Percentiles rank a stretch among this genome's conserved stretches.
Evolutionary conservation across 495 filamentous ascomycete genomes (phyloP).

Genomic region (Thermothielavioides terrestris): DNA sequence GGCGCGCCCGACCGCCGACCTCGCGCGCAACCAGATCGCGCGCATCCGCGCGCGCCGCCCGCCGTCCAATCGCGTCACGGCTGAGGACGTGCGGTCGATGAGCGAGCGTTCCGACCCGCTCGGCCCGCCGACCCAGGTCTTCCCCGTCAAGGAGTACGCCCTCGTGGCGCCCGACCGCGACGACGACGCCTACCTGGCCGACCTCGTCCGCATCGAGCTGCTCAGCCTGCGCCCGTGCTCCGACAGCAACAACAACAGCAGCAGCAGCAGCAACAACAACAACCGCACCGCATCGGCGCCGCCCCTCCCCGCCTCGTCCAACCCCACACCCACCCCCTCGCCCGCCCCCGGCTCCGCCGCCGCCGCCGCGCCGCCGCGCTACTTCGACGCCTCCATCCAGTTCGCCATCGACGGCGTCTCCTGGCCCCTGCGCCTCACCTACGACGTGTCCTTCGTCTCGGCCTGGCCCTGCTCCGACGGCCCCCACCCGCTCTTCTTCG

Average conservation of each 20-base stretch:
- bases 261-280: background rate
- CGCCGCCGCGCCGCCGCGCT: conserved; percentile 25
- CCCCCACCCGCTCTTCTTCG: conserved; percentile 60
- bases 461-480: conserved; percentile 61
- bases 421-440: conserved; percentile 53
- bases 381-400: conserved; percentile 54
- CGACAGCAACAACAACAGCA: conserved; percentile 15
- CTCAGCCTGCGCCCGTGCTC: conserved; percentile 40
- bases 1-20: conserved; percentile 51
- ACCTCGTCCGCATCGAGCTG: conserved; percentile 57
- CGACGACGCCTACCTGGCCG: conserved; percentile 32
- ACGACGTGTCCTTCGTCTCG: conserved; percentile 56
- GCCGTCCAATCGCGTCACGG: conserved; percentile 30
- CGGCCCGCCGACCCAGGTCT: conserved; percentile 47
- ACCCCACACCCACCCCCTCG: background rate
- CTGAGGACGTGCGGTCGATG: conserved; percentile 51
- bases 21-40: conserved; percentile 54
- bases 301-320: background rate
- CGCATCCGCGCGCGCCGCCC: conserved; percentile 47
- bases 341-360: background rate
- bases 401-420: conserved; percentile 58
- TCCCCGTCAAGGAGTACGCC: conserved; percentile 54
- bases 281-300: background rate
- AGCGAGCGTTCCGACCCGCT: conserved; percentile 54
- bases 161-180: conserved; percentile 45